Evolutionary conservation across 164 flowering plant genomes (phyloP), one percentile per base, ranked within the genome.

Genomic region (Protea cynaroides): DNA sequence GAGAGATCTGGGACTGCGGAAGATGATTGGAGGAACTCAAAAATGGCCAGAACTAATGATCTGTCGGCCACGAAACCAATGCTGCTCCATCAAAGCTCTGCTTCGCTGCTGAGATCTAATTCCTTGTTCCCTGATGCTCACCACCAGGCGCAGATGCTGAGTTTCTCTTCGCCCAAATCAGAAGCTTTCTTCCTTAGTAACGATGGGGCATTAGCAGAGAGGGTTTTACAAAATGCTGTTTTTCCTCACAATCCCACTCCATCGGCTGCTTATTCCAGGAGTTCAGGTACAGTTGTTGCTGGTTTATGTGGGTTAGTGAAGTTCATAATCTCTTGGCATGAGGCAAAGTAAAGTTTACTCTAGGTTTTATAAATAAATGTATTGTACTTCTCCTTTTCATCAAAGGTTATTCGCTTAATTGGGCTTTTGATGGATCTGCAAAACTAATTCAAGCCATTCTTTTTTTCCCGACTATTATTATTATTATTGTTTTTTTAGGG

Each of bases 81-180:
- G 81, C 71, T 68, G 73, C 65, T 65, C 54, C 84, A 67, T 12
- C 78, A 80, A 63, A 70, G 72, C 24, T 61, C 40, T 24, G 61
- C 63, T 59, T 49, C 79, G 55, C 53, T 67, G 14, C 65, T 78
- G 69, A 78, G 84, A 78, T 81, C 90, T 67, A 80, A 73, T 66
- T 70, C 78, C 68, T 25, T 69, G 15, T 74, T 77, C 74, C 62
- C 75, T 65, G 76, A 80, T 59, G 83, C 66, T 4, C 71, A 67
- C n/a, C 76, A 66, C 40, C 78, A 77, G 11, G 80, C 72, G 60
- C 87, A 82, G 57, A 80, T 84, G 87, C 81, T 86, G 36, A 79
- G 86, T 77, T 86, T 84, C 79, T 82, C 92, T 56, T 73, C 86
- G 15, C 85, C 88, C 47, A 79, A 78, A 67, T 55, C 84, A 57